Evolutionary conservation across 352 stramenopile genomes (phyloP).

Genomic region (Aphanomyces euteiches): DNA sequence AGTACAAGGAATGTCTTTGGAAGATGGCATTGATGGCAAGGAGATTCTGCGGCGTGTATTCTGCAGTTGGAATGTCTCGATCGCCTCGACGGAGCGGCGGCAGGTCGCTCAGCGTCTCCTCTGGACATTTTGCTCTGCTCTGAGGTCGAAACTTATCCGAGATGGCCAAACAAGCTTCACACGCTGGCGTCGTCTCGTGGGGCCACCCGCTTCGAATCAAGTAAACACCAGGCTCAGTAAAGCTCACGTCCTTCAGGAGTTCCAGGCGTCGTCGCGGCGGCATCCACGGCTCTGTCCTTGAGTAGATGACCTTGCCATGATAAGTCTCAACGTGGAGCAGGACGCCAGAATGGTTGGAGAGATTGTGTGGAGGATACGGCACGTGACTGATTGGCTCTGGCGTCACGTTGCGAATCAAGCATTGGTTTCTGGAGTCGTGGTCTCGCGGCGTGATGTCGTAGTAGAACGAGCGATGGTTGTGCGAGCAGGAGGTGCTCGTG

Average conservation of each 20-base stretch:
- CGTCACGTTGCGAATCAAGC: background rate
- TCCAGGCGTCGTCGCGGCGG: background rate
- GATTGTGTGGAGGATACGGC: background rate
- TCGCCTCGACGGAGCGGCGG: background rate
- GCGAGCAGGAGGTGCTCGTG: background rate
- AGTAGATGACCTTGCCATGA: background rate
- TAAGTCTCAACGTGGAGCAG: background rate
- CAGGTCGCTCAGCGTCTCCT: background rate
- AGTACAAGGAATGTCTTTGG: constrained; percentile 1
- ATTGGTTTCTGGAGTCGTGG: constrained; percentile 17
- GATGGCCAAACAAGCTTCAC: constrained; percentile 14
- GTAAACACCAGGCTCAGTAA: constrained; percentile 2
- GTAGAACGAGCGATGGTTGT: background rate
- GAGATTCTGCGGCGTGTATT: constrained; percentile 12
- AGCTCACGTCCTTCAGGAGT: background rate
- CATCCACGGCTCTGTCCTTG: background rate
- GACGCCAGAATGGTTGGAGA: background rate
- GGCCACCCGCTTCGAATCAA: background rate
- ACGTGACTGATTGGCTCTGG: background rate
- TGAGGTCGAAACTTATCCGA: background rate
- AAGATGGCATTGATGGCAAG: background rate
- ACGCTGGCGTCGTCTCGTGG: background rate
- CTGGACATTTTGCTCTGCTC: background rate
- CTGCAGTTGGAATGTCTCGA: background rate
- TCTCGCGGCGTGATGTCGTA: constrained; percentile 11